Conservation (phyloP, 2,329 filamentous ascomycete species). For the Ophiostoma sp. region DNA sequence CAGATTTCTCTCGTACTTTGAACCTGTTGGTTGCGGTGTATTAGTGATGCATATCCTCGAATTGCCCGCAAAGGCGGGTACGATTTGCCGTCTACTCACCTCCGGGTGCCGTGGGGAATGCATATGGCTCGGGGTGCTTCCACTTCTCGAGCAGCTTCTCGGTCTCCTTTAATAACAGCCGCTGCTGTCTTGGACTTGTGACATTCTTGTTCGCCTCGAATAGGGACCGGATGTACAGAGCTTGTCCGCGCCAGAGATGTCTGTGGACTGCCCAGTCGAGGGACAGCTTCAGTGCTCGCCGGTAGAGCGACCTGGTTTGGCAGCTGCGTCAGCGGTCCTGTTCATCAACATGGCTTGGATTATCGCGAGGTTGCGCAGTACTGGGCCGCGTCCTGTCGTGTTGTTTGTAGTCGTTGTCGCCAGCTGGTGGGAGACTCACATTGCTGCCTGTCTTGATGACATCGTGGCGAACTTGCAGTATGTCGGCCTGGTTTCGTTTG, state of each 20-base stretch:
- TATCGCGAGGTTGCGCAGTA: background rate
- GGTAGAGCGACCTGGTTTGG: slow-evolving; percentile 65
- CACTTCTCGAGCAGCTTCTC: slow-evolving; percentile 83
- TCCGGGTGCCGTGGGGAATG: slow-evolving; percentile 83
- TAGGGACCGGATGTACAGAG: slow-evolving; percentile 87
- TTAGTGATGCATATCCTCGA: background rate
- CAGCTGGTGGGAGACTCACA: slow-evolving; percentile 39
- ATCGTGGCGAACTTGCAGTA: slow-evolving; percentile 28
- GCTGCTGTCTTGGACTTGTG: slow-evolving; percentile 76
- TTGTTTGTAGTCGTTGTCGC: background rate
- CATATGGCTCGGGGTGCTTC: slow-evolving; percentile 97
- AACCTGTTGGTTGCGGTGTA: slow-evolving; percentile 50
- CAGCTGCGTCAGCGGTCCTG: background rate
- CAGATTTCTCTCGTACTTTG: slow-evolving; percentile 93
- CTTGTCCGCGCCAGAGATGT: slow-evolving; percentile 90
- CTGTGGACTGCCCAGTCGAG: slow-evolving; percentile 95
- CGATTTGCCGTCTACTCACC: slow-evolving; percentile 46
- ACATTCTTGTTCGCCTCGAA: slow-evolving; percentile 91
- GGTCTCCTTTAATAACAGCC: slow-evolving; percentile 80
- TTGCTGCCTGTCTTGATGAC: slow-evolving; percentile 45
- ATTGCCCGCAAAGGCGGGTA: background rate
- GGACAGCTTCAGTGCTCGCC: slow-evolving; percentile 84
- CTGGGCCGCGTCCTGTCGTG: background rate
- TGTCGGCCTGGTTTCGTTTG: background rate
- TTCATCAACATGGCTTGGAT: background rate